Evolutionary conservation across 805 yeast genomes (phyloP).

Genomic region (Candida adriatica): DNA sequence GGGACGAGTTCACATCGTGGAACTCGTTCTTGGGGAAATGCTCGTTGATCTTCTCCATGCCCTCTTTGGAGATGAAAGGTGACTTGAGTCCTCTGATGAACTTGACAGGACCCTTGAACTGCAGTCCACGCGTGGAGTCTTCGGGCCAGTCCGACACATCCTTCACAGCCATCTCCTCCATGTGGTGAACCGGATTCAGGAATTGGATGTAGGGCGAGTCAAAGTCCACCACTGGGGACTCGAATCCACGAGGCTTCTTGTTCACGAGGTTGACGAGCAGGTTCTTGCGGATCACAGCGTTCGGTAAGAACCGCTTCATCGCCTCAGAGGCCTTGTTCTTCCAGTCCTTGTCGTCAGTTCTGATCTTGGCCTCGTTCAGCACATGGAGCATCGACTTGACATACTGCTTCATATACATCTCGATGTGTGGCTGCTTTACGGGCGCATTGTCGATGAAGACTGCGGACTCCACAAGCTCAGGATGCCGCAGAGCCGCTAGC

Average conservation of each 20-base stretch:
- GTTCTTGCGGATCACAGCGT: slow-evolving; percentile 35
- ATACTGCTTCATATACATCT: slow-evolving; percentile 28
- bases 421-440: slow-evolving; percentile 28
- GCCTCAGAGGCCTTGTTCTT: slow-evolving; percentile 91
- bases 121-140: slow-evolving; percentile 15
- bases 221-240: slow-evolving; percentile 22
- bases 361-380: slow-evolving; percentile 49
- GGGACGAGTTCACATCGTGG: slow-evolving; percentile 21
- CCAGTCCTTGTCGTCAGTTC: slow-evolving; percentile 24
- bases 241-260: slow-evolving; percentile 22
- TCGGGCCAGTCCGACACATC: slow-evolving; percentile 30
- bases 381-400: slow-evolving; percentile 63
- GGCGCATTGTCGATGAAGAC: slow-evolving; percentile 47
- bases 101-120: slow-evolving; percentile 18
- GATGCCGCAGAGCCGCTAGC: slow-evolving; percentile 35
- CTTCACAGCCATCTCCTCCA: slow-evolving; percentile 22
- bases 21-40: slow-evolving; percentile 24
- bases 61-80: slow-evolving; percentile 20
- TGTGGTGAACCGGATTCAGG: slow-evolving; percentile 27
- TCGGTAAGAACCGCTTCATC: slow-evolving; percentile 92
- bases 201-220: slow-evolving; percentile 24
- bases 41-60: slow-evolving; percentile 15
- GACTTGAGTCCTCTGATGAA: slow-evolving; percentile 23
- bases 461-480: slow-evolving; percentile 33
- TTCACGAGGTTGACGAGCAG: slow-evolving; percentile 32